These are phyloP conservation scores for Vigna nakashimae DNA, from an alignment of 306 rosid genomes.

Conservation along the genomic window DNA sequence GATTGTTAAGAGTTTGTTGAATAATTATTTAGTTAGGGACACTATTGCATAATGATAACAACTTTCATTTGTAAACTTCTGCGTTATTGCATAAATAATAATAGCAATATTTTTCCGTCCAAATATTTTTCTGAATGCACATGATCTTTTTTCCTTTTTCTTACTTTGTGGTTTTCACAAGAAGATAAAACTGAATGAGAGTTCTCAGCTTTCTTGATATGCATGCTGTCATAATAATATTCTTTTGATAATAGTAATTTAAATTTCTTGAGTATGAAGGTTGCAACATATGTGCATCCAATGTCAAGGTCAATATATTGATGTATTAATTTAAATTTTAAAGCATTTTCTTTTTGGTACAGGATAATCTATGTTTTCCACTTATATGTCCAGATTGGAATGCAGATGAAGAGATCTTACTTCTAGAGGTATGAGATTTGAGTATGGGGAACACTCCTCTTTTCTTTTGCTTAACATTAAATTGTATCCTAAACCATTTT, in stretches of 20 bases:
- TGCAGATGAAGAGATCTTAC: slow-evolving; percentile 86
- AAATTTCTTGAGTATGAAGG: slow-evolving; percentile 14
- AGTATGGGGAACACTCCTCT: slow-evolving; percentile 29
- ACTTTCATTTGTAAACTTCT: neutral
- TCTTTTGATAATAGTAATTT: slow-evolving; percentile 28
- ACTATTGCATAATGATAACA: neutral
- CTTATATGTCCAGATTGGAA: slow-evolving; percentile 89
- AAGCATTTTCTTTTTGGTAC: slow-evolving; percentile 30
- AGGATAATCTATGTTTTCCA: slow-evolving; percentile 94
- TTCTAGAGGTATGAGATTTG: slow-evolving; percentile 68
- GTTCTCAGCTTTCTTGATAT: slow-evolving; percentile 36
- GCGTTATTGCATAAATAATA: slow-evolving; percentile 7
- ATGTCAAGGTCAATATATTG: slow-evolving; percentile 11
- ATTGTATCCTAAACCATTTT: neutral
- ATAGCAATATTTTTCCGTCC: neutral
- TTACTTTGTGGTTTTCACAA: neutral
- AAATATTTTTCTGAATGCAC: neutral
- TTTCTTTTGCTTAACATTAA: slow-evolving; percentile 16
- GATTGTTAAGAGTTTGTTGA: neutral
- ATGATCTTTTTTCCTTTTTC: slow-evolving; percentile 4
- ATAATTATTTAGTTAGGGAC: neutral
- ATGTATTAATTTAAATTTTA: slow-evolving; percentile 23
- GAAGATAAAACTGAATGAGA: slow-evolving; percentile 15
- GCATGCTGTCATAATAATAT: neutral
- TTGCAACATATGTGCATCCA: slow-evolving; percentile 19